Conservation (phyloP, 495 filamentous ascomycete genomes). For the Chaetomium cochliodes region DNA sequence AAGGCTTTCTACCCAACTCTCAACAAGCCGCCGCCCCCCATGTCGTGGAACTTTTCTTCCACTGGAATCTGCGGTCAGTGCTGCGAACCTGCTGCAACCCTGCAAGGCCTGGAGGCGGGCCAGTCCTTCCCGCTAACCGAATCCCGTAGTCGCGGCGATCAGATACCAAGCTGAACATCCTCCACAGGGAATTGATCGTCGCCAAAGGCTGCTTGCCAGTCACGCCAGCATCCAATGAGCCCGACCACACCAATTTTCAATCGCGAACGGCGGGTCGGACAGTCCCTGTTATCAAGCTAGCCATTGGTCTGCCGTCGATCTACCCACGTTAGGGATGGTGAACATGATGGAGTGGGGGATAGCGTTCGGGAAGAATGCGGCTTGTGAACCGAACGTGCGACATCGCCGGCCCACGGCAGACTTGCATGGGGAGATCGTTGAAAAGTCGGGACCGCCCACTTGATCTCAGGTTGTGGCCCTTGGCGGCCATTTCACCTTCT, state of each 20-base stretch:
- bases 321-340: background rate
- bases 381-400: too few relatives aligned
- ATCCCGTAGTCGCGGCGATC: background rate
- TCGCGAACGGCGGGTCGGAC: background rate
- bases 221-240: background rate
- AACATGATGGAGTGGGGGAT: background rate
- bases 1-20: too few relatives aligned
- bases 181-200: conserved; percentile 1
- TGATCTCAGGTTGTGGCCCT: background rate
- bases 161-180: conserved; percentile 2
- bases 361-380: too few relatives aligned
- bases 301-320: background rate
- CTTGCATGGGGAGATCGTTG: background rate
- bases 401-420: background rate
- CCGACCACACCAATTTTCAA: background rate
- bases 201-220: background rate
- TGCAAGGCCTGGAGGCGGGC: background rate
- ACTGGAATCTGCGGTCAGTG: background rate
- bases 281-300: background rate
- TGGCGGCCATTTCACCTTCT: background rate
- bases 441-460: background rate
- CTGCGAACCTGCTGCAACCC: background rate
- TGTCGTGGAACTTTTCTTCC: too few relatives aligned
- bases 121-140: conserved; percentile 1
- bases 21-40: too few relatives aligned